Base-by-base conservation (phyloP, 768 basidiomycete species). In the Termitomyces sp. region DNA sequence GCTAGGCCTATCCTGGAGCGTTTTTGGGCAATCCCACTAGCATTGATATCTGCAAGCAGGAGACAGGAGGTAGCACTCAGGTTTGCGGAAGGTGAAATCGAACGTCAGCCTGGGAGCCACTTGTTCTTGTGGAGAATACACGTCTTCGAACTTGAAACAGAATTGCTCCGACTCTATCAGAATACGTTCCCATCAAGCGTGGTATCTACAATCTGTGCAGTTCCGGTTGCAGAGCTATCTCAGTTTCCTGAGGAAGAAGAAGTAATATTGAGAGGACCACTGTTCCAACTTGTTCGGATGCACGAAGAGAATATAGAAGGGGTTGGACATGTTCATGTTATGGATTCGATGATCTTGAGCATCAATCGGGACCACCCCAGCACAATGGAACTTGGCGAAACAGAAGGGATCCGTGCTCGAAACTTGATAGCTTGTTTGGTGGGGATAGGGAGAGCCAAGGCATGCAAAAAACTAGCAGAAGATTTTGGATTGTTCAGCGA, bases 341-440 rank as follows among this genome's bases (percentile, higher is more conserved):
- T 67, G 52, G 66, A 67, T 57, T 59, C 60, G 1, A 22, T 67
- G 45, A 61, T 65, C 45, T 51, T 67, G 57, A 67, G 57, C 47
- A 56, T 54, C 13, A 67, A 67, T 46, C 51, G 66, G 26, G 66
- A 65, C 53, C 66, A 65, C 26, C 66, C 63, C 11, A 66, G 65
- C 33, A 67, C 66, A 32, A 66, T 64, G 65, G 66, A 67, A 50
- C 58, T 66, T 40, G 52, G 59, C 24, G 62, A 55, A n/a, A 47
- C 53, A 8, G 60, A 66, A 28, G 62, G 62, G 16, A 55, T 60
- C 7, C 51, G 38, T 14, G 66, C 66, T 6, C 50, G 65, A 40
- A 49, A 45, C 5, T 41, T 66, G 38, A 63, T 65, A 44, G 56
- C 54, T 40, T 56, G 60, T 36, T 55, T 65, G 54, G 62, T 66